phyloP scores from a whole-genome alignment of 306 rosid genomes.

The Geum urbanum region DNA sequence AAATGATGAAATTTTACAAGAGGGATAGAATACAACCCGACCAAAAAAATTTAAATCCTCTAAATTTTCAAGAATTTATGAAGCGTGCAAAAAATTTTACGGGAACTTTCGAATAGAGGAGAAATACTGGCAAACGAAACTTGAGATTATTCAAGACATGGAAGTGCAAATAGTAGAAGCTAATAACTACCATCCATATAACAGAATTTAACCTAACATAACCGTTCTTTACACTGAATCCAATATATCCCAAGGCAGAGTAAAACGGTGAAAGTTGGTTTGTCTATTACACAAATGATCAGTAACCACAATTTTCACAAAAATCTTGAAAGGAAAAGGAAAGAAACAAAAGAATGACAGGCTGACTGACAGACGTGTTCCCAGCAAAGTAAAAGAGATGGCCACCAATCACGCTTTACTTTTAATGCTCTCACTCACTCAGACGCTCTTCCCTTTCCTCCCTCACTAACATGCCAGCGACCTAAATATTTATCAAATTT shows the following conservation, averaged over 20 bases:
- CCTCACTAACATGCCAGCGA: background rate
- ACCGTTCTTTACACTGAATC: too few relatives aligned
- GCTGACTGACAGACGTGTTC: conserved; percentile 18
- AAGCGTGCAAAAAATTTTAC: too few relatives aligned
- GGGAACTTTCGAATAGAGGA: too few relatives aligned
- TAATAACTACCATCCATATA: too few relatives aligned
- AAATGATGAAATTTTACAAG: background rate
- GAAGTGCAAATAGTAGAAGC: too few relatives aligned
- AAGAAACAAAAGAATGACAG: background rate
- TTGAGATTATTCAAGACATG: too few relatives aligned
- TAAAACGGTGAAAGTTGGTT: background rate
- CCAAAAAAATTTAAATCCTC: too few relatives aligned
- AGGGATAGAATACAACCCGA: too few relatives aligned
- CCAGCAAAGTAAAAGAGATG: conserved; percentile 25
- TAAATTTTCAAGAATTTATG: too few relatives aligned
- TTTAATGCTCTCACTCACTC: conserved; percentile 22
- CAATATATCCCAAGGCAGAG: background rate
- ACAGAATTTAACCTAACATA: too few relatives aligned
- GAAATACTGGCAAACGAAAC: too few relatives aligned
- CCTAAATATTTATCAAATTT: background rate
- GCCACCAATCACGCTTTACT: conserved; percentile 54
- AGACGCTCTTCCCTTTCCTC: conserved; percentile 1
- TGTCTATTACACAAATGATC: background rate
- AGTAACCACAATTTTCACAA: background rate
- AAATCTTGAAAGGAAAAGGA: background rate